Base-by-base conservation (phyloP, 2,329 filamentous ascomycete genomes). In the Orbilia blumenaviensis region DNA sequence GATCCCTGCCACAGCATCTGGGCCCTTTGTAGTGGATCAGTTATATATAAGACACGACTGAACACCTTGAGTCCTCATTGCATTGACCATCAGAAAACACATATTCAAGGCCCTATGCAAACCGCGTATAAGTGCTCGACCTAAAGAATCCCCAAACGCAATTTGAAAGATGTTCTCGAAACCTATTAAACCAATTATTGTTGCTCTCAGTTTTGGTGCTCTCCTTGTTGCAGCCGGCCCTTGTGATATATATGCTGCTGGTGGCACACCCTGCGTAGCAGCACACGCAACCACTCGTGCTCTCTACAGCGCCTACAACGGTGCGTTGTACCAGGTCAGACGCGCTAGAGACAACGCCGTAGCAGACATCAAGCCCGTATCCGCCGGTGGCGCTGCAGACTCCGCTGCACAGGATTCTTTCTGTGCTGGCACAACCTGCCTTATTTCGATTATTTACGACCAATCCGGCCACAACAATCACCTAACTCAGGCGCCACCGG, bases 251-350 rank as follows among this genome's bases (percentile, higher is more conserved):
- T 90, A 90, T 82, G 80, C 85, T 0, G 84, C 85, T 0, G 88
- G 87, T 0, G 85, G 85, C 60, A 89, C 87, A 0, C 87, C 88
- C n/a, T 90, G 89, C 78, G 82, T 90, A 9, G 89, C 89, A 0
- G 89, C 89, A 0, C 88, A 90, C 80, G 87, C 87, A 80, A 90
- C 88, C n/a, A 90, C 88, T 68, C 86, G 89, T 2, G 87, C 88
- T 14, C 81, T 90, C 5, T 90, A 89, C 82, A 85, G 82, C 78
- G 79, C 83, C 61, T 90, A 83, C 82, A 83, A 62, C 6, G 86
- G 87, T 2, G 60, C 86, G 0, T 85, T 90, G 0, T 90, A 90
- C 81, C 87, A 90, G 78, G 85, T 90, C 1, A 84, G 84, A 66
- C 88, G 89, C 52, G 85, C 66, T 6, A 69, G 62, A 3, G 85